phyloP scores from a whole-genome alignment of 345 rosid species.

The Ceriops zippeliana region DNA sequence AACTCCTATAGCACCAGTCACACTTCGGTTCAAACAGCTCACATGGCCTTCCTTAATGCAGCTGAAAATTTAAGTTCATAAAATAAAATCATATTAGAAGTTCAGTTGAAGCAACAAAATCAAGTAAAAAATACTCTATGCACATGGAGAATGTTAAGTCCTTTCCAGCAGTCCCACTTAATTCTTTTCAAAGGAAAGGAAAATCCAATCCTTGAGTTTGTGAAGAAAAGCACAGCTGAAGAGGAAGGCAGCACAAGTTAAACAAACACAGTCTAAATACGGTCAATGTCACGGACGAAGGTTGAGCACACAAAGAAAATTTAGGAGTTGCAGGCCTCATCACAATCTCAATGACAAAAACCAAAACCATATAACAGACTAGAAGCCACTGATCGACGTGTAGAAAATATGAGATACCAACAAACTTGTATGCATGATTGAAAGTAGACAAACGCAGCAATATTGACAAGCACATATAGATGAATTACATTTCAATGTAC shows the following conservation, averaged over 20 bases:
- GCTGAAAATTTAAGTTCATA: background rate
- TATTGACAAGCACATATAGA: background rate
- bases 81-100: background rate
- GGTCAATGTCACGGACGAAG: background rate
- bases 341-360: background rate
- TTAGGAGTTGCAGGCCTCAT: background rate
- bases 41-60: slow-evolving; percentile 49
- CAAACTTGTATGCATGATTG: background rate
- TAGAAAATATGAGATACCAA: background rate
- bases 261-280: background rate
- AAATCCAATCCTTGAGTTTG: too few relatives aligned
- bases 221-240: too few relatives aligned
- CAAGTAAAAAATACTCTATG: background rate
- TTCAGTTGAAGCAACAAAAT: background rate
- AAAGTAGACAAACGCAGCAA: background rate
- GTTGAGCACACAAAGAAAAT: too few relatives aligned
- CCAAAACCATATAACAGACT: background rate
- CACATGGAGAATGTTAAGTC: too few relatives aligned
- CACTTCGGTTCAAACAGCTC: slow-evolving; percentile 34
- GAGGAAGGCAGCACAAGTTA: background rate
- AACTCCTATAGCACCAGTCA: slow-evolving; percentile 18
- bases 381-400: background rate
- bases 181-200: too few relatives aligned
- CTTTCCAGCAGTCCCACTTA: too few relatives aligned
- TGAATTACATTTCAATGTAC: background rate